A percentile compares a stretch with the other conserved stretches of the same genome.
These are phyloP conservation scores for Plasmodium gonderi DNA, from an alignment of 169 alveolate species.

Conservation along the genomic window DNA sequence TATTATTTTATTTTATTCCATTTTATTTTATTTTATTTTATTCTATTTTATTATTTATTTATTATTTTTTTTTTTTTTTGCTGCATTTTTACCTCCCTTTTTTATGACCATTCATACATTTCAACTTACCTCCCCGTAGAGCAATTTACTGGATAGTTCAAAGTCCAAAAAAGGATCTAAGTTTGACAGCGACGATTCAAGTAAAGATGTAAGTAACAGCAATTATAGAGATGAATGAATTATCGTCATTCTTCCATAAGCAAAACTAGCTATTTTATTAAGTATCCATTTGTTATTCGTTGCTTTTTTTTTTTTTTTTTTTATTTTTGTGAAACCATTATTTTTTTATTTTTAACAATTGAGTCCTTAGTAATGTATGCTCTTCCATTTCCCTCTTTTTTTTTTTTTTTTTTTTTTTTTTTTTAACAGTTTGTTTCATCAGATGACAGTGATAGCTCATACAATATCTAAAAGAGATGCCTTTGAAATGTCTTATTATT, in stretches of 20 bases:
- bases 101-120: not conserved
- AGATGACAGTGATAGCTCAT: constrained; percentile 68
- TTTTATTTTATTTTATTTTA: not conserved
- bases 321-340: not conserved
- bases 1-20: too few relatives aligned
- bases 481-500: not conserved
- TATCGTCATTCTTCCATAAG: too few relatives aligned
- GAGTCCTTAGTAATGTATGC: not conserved
- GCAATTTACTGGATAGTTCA: constrained; percentile 30
- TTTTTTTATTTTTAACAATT: not conserved
- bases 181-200: constrained; percentile 25
- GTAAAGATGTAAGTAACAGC: constrained; percentile 33
- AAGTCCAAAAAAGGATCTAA: constrained; percentile 13
- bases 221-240: not conserved
- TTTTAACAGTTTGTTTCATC: constrained; percentile 18
- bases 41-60: not conserved
- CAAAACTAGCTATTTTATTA: too few relatives aligned
- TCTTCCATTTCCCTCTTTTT: not conserved
- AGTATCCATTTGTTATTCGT: not conserved
- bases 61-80: not conserved
- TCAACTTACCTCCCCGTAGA: not conserved
- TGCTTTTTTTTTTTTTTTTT: not conserved
- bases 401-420: not conserved
- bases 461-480: constrained; percentile 21
- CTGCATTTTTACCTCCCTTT: not conserved